These are phyloP conservation scores for Aspergillus sp. DNA, from an alignment of 2,329 filamentous ascomycete genomes.

Conservation along the genomic window DNA sequence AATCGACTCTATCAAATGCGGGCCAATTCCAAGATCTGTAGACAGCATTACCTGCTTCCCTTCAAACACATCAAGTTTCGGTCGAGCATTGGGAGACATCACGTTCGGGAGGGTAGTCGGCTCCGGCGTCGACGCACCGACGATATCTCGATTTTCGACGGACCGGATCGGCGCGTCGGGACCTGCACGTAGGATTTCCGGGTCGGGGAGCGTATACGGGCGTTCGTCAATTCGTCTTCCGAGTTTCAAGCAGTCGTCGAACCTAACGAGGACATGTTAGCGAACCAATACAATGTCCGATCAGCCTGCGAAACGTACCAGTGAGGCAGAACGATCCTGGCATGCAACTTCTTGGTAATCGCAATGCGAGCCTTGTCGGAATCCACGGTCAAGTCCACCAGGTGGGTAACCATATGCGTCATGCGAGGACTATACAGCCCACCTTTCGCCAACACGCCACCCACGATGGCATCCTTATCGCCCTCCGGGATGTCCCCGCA, in stretches of 20 bases:
- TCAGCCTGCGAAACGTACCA: slow-evolving; percentile 58
- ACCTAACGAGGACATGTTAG: slow-evolving; percentile 55
- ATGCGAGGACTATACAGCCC: slow-evolving; percentile 74
- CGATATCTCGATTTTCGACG: slow-evolving; percentile 60
- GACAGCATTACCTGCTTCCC: slow-evolving; percentile 76
- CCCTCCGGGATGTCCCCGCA: slow-evolving; percentile 80
- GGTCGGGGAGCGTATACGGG: slow-evolving; percentile 82
- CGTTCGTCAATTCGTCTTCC: slow-evolving; percentile 86
- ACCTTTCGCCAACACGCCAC: slow-evolving; percentile 84
- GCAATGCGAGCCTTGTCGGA: slow-evolving; percentile 64
- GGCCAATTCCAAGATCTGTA: slow-evolving; percentile 68
- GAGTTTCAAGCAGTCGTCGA: slow-evolving; percentile 92
- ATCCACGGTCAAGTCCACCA: slow-evolving; percentile 77
- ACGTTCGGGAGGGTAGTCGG: slow-evolving; percentile 41
- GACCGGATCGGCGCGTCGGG: slow-evolving; percentile 58
- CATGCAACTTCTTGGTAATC: slow-evolving; percentile 63
- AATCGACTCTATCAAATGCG: slow-evolving; percentile 66
- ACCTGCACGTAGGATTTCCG: slow-evolving; percentile 70
- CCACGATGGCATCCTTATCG: slow-evolving; percentile 89
- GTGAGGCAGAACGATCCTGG: slow-evolving; percentile 87
- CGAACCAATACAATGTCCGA: neutral
- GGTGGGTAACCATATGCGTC: slow-evolving; percentile 76
- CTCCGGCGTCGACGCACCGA: slow-evolving; percentile 63
- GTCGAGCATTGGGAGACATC: slow-evolving; percentile 31
- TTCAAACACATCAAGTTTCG: slow-evolving; percentile 71